Base-by-base conservation (phyloP, 768 basidiomycete species). In the Cystofilobasidium bisporidii region DNA sequence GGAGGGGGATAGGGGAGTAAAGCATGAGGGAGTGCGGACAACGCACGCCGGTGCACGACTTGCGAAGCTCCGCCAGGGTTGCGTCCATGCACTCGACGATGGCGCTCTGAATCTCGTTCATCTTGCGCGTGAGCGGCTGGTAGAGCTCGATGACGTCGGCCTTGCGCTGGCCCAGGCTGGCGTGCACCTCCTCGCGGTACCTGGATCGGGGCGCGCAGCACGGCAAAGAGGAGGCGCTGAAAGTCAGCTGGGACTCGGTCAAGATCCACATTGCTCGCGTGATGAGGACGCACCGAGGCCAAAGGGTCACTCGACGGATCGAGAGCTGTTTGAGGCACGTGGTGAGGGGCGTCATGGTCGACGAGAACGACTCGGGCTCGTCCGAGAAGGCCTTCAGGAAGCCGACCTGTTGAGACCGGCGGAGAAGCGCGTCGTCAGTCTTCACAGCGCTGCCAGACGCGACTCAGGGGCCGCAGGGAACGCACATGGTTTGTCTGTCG, bases 381-480 rank as follows among this genome's bases (percentile, higher is more conserved):
- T 98, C 96, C 2, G 91, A 90, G 74, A 99, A 96, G 0, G 91
- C 96, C 77, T 99, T 98, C 71, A 97, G 80, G 76, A 98, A 99
- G 0, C 94, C 94, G 2, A 80, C 81, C 75, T 82, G 61, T 55
- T 61, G 18, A 56, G 50, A 28, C 22, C 22, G 47, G 9, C n/a
- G n/a, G n/a, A n/a, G n/a, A n/a, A n/a, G n/a, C n/a, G 47, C 22
- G 47, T 48, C 9, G 43, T 43, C 40, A 17, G 40, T 41, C 40
- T 9, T 9, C 40, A 17, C 17, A 41, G 10, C 12, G 38, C 24
- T 1, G 58, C 8, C 45, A 53, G 30, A 28, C 45, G 20, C 50
- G 26, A 55, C 3, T 5, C 12, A 26, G 10, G 24, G 10, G 28
- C 10, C 24, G 8, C 38, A 38, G 24, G n/a, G 22, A 26, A 63